These are phyloP conservation scores for Rosellinia necatrix DNA, from an alignment of 2,329 filamentous ascomycete species.

Conservation along the genomic window DNA sequence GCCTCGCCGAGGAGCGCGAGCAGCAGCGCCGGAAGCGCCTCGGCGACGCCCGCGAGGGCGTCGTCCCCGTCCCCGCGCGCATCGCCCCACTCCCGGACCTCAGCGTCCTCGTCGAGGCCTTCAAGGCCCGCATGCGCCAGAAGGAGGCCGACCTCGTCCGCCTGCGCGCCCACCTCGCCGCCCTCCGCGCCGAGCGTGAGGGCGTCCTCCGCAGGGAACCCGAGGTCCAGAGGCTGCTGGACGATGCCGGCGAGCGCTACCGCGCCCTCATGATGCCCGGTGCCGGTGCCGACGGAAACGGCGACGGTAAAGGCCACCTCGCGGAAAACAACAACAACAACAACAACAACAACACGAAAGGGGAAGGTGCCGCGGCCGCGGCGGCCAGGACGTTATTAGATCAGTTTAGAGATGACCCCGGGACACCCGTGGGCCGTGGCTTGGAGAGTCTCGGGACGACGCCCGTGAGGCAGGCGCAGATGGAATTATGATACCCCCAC, in stretches of 20 bases:
- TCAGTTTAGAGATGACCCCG: constrained; percentile 30
- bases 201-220: constrained; percentile 70
- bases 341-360: background rate
- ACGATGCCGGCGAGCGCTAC: constrained; percentile 78
- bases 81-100: constrained; percentile 80
- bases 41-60: constrained; percentile 41
- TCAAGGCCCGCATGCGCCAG: constrained; percentile 62
- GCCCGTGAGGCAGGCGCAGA: constrained; percentile 43
- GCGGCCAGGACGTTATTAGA: constrained; percentile 37
- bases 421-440: constrained; percentile 44
- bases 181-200: constrained; percentile 63
- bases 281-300: background rate
- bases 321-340: background rate
- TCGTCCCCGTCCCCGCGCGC: constrained; percentile 67
- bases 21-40: constrained; percentile 46
- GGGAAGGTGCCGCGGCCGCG: constrained; percentile 21
- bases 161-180: constrained; percentile 60
- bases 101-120: constrained; percentile 68
- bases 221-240: constrained; percentile 79
- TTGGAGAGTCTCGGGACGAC: constrained; percentile 55
- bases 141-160: constrained; percentile 61
- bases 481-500: constrained; percentile 38
- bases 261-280: constrained; percentile 44
- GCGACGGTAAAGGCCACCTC: background rate
- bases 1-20: constrained; percentile 55